These are phyloP conservation scores for Melampsora abietis-canadensis DNA, from an alignment of 1,284 basidiomycete species.

Conservation along the genomic window DNA sequence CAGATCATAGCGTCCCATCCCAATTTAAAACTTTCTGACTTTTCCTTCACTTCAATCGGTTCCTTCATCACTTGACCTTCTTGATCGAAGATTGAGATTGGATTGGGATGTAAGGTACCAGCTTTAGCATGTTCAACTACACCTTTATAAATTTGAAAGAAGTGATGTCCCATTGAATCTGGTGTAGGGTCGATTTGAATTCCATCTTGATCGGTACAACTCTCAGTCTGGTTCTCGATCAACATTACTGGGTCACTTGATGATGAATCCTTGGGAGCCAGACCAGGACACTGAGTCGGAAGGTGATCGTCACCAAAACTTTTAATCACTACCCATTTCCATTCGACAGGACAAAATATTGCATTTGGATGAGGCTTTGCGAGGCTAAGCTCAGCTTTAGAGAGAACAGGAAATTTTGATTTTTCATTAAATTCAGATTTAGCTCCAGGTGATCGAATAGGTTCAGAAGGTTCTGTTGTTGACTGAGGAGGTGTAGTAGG, in stretches of 20 bases:
- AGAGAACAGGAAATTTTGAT: slow-evolving; percentile 14
- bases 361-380: slow-evolving; percentile 15
- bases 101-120: not conserved
- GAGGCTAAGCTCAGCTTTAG: not conserved
- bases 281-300: not conserved
- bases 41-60: not conserved
- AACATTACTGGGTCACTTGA: slow-evolving; percentile 2
- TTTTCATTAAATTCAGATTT: not conserved
- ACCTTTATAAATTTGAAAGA: not conserved
- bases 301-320: slow-evolving; percentile 3
- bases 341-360: slow-evolving; percentile 35
- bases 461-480: no score
- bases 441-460: no score
- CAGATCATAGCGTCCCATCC: slow-evolving; percentile 22
- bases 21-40: not conserved
- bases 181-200: slow-evolving; percentile 12
- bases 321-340: slow-evolving; percentile 25
- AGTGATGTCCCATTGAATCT: slow-evolving; percentile 9
- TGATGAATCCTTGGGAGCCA: not conserved
- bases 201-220: not conserved
- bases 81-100: not conserved
- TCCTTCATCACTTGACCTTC: not conserved
- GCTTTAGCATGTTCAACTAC: slow-evolving; percentile 1
- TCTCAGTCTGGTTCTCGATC: not conserved
- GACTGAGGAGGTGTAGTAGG: no score